Base-by-base conservation (phyloP, 148 eudicot species). In the Rhododendron kiyosumense region DNA sequence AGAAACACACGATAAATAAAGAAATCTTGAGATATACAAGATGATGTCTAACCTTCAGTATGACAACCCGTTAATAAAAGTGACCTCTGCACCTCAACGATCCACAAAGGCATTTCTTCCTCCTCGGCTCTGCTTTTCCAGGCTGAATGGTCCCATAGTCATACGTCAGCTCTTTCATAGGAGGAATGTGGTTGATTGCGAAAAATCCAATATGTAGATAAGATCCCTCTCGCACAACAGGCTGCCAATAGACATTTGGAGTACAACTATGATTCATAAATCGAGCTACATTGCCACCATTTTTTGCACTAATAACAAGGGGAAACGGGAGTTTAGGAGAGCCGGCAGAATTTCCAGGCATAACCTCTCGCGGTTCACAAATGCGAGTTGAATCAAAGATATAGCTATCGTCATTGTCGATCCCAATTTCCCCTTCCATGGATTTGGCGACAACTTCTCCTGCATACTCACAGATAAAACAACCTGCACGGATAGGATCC, bases 261-360 rank as follows among this genome's bases (percentile, higher is more conserved):
- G 91, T 93, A 81, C 98, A 96, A 77, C 99, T 95, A 54, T 96
- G 99, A 86, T 96, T 96, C 94, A 96, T 96, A 85, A 96, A 96
- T 24, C 99, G 94, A 86, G 97, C 93, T 0, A 94, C 91, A 88
- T 96, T 96, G 28, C 99, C 99, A 63, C 88, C 84, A 85, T 92
- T 92, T 84, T 95, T 96, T 20, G 98, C 94, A 88, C 89, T 94
- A 78, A 95, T 90, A 73, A 92, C 87, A 69, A 96, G 85, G 28
- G 98, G 98, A 87, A 89, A 87, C 0, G 97, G 96, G 65, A 89
- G 85, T 76, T 92, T 91, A 18, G 79, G 59, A 49, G 84, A 85
- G 36, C 79, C 86, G 7, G 49, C 49, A 46, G 45, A 41, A 41
- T 79, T 82, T 52, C 65, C 85, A 54, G 79, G 80, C 82, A 88